Evolutionary conservation across 148 eudicot genomes (phyloP), one percentile per base, ranked within the genome.

Genomic region (Suaeda aralocaspica): DNA sequence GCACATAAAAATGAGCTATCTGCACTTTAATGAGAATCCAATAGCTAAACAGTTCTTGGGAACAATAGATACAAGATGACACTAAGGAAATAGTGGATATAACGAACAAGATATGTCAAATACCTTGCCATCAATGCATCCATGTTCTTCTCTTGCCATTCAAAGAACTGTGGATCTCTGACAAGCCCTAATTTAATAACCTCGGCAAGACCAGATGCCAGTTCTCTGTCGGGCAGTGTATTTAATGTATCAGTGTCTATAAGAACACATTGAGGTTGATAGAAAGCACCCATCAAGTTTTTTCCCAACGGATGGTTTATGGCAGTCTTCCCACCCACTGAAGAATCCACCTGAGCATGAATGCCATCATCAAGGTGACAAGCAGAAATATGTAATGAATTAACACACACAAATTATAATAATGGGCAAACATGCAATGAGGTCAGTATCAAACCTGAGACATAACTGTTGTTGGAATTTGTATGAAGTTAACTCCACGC

Each of bases 381-480:
- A n/a, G n/a, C 65, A 28, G 30, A 29, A 33, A 52, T 53, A 36
- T 8, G 46, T 41, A 30, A 67, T 45, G 33, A 56, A 45, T 2
- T 15, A 0, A 49, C 0, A 42, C 2, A 72, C 42, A 18, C 26
- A 29, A 59, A 3, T n/a, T n/a, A 46, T 28, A 31, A 14, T 14
- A 15, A 56, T 29, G 21, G 45, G 5, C 14, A 21, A 10, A 3
- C 21, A 34, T 18, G 41, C 59, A 34, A 36, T 36, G 50, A 34
- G 9, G 65, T 16, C 42, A 33, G 60, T 28, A 21, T 29, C 72
- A 76, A 30, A 91, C 99, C 97, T 95, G 99, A 33, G 99, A 86
- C 99, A 95, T 95, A 44, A 95, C 97, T 64, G 99, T 95, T 2
- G 99, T 95, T 24, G 99, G 99, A 62, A 95, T 91, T 74, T 95